Conservation (phyloP, 202 grass and related monocot genomes). For the Hordeum pubiflorum region DNA sequence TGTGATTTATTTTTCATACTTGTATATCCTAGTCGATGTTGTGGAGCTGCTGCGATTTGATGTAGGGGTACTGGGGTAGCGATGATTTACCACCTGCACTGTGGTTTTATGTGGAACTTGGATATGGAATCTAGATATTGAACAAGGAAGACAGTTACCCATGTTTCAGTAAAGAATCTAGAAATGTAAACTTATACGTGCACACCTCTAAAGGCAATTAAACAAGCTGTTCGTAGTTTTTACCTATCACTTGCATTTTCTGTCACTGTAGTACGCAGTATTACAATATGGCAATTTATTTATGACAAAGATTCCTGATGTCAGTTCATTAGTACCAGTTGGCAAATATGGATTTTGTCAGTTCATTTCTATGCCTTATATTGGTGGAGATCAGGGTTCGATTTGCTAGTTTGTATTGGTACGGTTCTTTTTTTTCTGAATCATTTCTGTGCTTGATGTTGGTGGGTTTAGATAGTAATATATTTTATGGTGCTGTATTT, state of each 20-base stretch:
- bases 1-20: background rate
- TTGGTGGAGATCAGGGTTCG: background rate
- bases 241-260: background rate
- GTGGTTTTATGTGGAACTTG: background rate
- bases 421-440: background rate
- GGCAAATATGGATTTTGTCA: background rate
- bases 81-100: background rate
- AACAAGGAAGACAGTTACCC: background rate
- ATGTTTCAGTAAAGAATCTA: background rate
- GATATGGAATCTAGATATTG: background rate
- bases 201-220: background rate
- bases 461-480: background rate
- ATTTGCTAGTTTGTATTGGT: background rate
- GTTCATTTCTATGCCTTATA: background rate
- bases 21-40: background rate
- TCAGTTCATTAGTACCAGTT: background rate
- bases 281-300: background rate
- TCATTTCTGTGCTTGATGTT: background rate
- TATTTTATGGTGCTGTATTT: background rate
- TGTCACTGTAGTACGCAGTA: background rate
- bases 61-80: background rate
- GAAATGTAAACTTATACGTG: background rate
- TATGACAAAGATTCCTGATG: background rate
- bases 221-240: background rate
- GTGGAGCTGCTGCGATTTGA: background rate